Evolutionary conservation across 805 yeast species (phyloP).

Genomic region (Kazachstania africana): DNA sequence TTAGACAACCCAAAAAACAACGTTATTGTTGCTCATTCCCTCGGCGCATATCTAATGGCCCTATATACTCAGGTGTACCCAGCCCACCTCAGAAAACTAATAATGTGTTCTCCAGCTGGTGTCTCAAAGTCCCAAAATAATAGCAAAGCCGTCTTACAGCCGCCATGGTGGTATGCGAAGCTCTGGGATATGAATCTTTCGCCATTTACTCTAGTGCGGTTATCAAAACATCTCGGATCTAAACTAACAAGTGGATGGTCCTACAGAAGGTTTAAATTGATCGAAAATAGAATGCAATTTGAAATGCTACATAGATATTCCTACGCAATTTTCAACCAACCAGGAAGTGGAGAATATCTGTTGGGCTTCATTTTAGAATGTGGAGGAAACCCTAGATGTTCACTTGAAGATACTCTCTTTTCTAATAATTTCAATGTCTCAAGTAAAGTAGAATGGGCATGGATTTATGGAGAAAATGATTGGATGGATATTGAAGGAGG

Average conservation of each 20-base stretch:
- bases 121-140: conserved; percentile 32
- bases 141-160: too few relatives aligned
- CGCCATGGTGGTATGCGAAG: conserved; percentile 68
- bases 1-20: conserved; percentile 27
- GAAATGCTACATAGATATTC: conserved; percentile 62
- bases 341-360: conserved; percentile 91
- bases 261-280: conserved; percentile 61
- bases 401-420: conserved; percentile 35
- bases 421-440: conserved; percentile 24
- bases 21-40: conserved; percentile 72
- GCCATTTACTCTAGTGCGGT: conserved; percentile 73
- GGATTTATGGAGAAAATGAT: conserved; percentile 78
- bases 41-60: conserved; percentile 80
- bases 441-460: conserved; percentile 49
- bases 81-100: conserved; percentile 46
- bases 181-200: conserved; percentile 82
- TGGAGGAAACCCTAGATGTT: conserved; percentile 80
- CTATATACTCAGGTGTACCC: conserved; percentile 55
- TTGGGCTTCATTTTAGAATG: conserved; percentile 74
- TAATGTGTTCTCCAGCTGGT: conserved; percentile 90
- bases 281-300: conserved; percentile 7
- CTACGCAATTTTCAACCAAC: conserved; percentile 72
- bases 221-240: conserved; percentile 75
- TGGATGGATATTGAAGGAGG: conserved; percentile 51
- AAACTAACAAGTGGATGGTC: conserved; percentile 85